phyloP scores from a whole-genome alignment of 1,284 basidiomycete species.

The Xerocomus nothofagi region DNA sequence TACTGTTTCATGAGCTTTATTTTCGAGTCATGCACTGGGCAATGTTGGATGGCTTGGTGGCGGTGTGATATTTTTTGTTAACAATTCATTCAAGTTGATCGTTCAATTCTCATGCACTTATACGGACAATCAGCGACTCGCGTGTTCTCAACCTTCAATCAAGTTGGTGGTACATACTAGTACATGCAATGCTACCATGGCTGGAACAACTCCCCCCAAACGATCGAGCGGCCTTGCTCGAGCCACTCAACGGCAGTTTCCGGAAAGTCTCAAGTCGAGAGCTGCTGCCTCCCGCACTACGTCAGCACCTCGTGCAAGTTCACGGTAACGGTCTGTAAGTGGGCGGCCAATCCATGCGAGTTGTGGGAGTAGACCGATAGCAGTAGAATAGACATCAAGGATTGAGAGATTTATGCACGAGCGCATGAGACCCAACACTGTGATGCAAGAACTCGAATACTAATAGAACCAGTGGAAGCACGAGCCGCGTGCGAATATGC shows the following conservation, averaged over 20 bases:
- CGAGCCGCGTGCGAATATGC: background rate
- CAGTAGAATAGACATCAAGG: background rate
- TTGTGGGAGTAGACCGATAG: slow-evolving; percentile 2
- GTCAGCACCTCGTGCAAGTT: background rate
- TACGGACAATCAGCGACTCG: too few species aligned
- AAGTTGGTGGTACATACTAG: too few species aligned
- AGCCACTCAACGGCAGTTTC: background rate
- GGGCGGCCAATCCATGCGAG: slow-evolving; percentile 1
- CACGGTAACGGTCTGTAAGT: background rate
- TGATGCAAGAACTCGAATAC: background rate
- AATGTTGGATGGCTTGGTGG: too few species aligned
- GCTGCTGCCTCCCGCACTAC: background rate
- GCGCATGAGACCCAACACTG: background rate
- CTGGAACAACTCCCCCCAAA: background rate
- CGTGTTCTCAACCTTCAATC: too few species aligned
- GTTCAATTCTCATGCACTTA: too few species aligned
- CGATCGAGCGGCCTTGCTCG: background rate
- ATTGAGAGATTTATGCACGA: background rate
- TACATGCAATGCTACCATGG: too few species aligned
- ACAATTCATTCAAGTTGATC: too few species aligned
- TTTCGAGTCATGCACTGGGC: too few species aligned
- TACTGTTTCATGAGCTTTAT: too few species aligned
- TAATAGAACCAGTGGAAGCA: background rate
- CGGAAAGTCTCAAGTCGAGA: too few species aligned
- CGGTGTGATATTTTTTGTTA: too few species aligned